phyloP scores from a whole-genome alignment of 768 basidiomycete species.

The Leccinum disarticulatum region DNA sequence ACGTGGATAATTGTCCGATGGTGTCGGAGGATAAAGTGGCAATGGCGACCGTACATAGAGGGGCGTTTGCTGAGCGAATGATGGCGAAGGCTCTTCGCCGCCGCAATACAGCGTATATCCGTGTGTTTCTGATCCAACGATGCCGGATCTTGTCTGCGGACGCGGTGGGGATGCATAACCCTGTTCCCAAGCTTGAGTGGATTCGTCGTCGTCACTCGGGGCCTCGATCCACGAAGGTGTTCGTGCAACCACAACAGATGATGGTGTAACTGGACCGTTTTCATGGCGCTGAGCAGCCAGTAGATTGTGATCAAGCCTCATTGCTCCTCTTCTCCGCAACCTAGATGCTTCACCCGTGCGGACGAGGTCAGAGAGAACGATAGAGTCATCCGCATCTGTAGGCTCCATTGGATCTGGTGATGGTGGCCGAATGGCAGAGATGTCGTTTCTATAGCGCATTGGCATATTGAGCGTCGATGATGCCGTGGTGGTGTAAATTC shows the following conservation, averaged over 20 bases:
- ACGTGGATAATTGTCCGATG: conserved; percentile 21
- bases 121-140: conserved; percentile 20
- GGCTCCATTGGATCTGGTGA: conserved; percentile 27
- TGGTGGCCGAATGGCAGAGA: conserved; percentile 7
- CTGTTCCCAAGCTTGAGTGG: conserved; percentile 35
- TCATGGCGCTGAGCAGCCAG: conserved; percentile 31
- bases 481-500: conserved; percentile 22
- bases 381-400: conserved; percentile 61
- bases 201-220: conserved; percentile 34
- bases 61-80: conserved; percentile 4
- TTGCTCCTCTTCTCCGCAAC: conserved; percentile 69
- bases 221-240: conserved; percentile 37
- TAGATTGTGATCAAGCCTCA: conserved; percentile 54
- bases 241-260: conserved; percentile 28
- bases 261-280: conserved; percentile 23
- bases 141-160: conserved; percentile 16
- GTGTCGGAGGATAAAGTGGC: conserved; percentile 34
- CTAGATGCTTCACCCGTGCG: conserved; percentile 75
- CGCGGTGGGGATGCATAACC: conserved; percentile 31
- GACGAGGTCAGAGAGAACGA: conserved; percentile 71
- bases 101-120: conserved; percentile 46
- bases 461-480: conserved; percentile 26
- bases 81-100: conserved; percentile 25
- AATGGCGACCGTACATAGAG: conserved; percentile 38
- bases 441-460: conserved; percentile 29